Percentiles rank a stretch among this genome's conserved stretches.
Conservation (phyloP, 2,329 filamentous ascomycete genomes). For the Botrytis cinerea region DNA sequence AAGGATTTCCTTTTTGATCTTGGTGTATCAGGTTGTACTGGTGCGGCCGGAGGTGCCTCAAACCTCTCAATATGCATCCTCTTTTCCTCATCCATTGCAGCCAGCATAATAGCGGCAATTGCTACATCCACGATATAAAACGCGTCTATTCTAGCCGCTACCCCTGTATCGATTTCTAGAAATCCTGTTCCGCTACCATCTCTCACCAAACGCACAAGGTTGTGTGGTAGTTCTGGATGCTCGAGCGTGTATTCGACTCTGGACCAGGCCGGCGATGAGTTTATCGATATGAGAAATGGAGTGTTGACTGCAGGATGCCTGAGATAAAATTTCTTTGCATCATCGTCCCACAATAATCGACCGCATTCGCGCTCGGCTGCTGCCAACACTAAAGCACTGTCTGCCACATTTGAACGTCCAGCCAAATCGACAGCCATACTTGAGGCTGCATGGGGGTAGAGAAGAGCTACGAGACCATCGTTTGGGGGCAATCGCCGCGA, state of each 20-base stretch:
- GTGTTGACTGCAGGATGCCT: conserved; percentile 64
- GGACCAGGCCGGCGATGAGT: conserved; percentile 59
- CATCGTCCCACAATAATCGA: conserved; percentile 70
- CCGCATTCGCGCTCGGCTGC: conserved; percentile 70
- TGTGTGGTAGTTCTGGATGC: conserved; percentile 62
- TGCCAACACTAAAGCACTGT: conserved; percentile 59
- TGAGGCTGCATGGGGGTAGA: conserved; percentile 67
- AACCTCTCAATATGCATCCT: conserved; percentile 55
- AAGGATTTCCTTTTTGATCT: conserved; percentile 30
- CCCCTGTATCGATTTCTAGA: conserved; percentile 60
- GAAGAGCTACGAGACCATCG: conserved; percentile 65
- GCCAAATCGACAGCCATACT: conserved; percentile 59
- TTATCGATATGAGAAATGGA: conserved; percentile 62
- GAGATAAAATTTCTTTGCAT: conserved; percentile 60
- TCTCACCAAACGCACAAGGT: conserved; percentile 60
- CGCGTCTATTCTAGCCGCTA: conserved; percentile 60
- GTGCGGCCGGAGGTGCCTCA: conserved; percentile 55
- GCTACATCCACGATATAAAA: conserved; percentile 65
- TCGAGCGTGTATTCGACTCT: conserved; percentile 65
- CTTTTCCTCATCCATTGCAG: conserved; percentile 58
- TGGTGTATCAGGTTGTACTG: conserved; percentile 37
- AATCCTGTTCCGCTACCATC: conserved; percentile 61
- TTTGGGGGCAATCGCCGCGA: conserved; percentile 55
- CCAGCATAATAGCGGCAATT: conserved; percentile 60
- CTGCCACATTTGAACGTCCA: conserved; percentile 48